Percentiles rank a stretch among this genome's conserved stretches.
Conservation (phyloP, 148 eudicot genomes). For the Rhododendron williamsianum region DNA sequence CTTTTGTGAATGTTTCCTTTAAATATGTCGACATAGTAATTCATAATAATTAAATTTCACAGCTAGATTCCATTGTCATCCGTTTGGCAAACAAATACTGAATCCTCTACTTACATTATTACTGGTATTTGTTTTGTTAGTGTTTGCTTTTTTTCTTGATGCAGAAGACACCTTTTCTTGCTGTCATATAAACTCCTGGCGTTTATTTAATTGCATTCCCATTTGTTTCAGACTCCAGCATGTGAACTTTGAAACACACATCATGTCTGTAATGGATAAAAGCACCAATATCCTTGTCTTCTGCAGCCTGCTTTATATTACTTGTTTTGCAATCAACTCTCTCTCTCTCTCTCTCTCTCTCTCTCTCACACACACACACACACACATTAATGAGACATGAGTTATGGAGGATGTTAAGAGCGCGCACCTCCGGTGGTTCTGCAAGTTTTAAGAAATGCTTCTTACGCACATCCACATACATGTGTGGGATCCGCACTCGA, state of each 20-base stretch:
- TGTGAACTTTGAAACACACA: not conserved
- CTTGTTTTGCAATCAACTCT: constrained; percentile 7
- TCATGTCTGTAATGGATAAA: not conserved
- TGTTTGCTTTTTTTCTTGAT: constrained; percentile 10
- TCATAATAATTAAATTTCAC: not conserved
- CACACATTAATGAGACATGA: not conserved
- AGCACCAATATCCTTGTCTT: not conserved
- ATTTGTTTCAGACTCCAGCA: not conserved
- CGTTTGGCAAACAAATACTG: not conserved
- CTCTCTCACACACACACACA: not conserved
- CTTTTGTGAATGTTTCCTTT: not conserved
- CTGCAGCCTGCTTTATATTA: not conserved
- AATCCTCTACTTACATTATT: not conserved
- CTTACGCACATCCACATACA: not conserved
- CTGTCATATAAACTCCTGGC: not conserved
- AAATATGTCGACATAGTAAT: not conserved
- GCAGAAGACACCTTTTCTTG: not conserved
- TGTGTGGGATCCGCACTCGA: not conserved
- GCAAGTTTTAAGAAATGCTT: not conserved
- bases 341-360: constrained; percentile 6
- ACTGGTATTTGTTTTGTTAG: not conserved
- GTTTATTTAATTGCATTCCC: not conserved
- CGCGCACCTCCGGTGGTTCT: not conserved
- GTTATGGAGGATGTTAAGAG: not conserved
- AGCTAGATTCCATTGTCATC: not conserved